Evolutionary conservation across 371 early-diverging fungal species (phyloP).

Genomic region (Synchytrium microbalum): DNA sequence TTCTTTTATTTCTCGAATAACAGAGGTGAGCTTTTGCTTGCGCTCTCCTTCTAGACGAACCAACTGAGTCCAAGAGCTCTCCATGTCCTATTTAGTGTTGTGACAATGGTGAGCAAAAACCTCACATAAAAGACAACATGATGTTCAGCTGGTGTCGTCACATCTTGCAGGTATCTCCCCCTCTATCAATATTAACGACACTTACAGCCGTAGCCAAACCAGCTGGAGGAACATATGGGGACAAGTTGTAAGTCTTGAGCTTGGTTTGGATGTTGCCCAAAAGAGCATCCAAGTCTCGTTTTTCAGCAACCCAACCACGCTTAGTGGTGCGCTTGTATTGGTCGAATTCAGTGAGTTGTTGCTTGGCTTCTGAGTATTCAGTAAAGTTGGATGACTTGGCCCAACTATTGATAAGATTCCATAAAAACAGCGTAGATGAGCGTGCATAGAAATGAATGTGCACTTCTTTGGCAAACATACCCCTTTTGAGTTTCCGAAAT

Average conservation of each 20-base stretch:
- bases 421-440: no score
- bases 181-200: background rate
- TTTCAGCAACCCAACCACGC: slow-evolving; percentile 82
- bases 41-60: slow-evolving; percentile 66
- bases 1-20: slow-evolving; percentile 77
- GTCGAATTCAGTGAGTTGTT: slow-evolving; percentile 62
- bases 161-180: no score
- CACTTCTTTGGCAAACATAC: background rate
- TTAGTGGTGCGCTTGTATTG: slow-evolving; percentile 75
- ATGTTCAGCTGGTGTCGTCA: no score
- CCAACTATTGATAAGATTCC: slow-evolving; percentile 52
- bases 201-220: slow-evolving; percentile 49
- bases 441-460: no score
- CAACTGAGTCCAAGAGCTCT: slow-evolving; percentile 63
- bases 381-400: slow-evolving; percentile 42
- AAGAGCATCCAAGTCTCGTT: slow-evolving; percentile 76
- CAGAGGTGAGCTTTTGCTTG: slow-evolving; percentile 67
- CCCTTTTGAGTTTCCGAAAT: background rate
- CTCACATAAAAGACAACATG: background rate
- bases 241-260: slow-evolving; percentile 83
- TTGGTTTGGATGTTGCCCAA: slow-evolving; percentile 92
- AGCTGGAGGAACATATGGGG: slow-evolving; percentile 72
- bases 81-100: slow-evolving; percentile 53
- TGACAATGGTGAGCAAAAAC: background rate
- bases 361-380: slow-evolving; percentile 68